A percentile compares a stretch with the other conserved stretches of the same genome.
phyloP scores from a whole-genome alignment of 2,329 filamentous ascomycete species.

The Pezicula rhizophila region DNA sequence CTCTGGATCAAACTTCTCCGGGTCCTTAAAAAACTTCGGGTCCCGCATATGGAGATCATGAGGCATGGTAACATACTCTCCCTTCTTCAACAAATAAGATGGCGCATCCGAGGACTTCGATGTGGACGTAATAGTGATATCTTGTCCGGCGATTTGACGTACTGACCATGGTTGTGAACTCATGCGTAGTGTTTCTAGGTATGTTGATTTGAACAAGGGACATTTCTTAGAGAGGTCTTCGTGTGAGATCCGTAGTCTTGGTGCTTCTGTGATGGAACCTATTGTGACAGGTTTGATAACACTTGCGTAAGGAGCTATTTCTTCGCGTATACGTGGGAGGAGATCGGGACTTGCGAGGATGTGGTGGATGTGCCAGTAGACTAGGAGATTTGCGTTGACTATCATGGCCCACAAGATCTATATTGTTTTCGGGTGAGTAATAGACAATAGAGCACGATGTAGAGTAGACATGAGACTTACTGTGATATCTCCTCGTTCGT shows the following conservation, averaged over 20 bases:
- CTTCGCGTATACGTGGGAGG: conserved; percentile 35
- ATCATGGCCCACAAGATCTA: conserved; percentile 47
- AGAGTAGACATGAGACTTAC: conserved; percentile 10
- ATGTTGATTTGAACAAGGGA: conserved; percentile 38
- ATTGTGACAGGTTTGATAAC: conserved; percentile 27
- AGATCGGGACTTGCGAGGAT: conserved; percentile 36
- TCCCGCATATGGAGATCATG: conserved; percentile 39
- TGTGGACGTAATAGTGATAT: too few relatives aligned
- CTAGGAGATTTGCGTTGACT: conserved; percentile 43
- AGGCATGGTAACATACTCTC: conserved; percentile 36
- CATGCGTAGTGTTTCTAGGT: conserved; percentile 39
- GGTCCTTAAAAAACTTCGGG: conserved; percentile 30
- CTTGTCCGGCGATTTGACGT: conserved; percentile 24
- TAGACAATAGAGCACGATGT: not conserved
- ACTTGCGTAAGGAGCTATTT: conserved; percentile 36
- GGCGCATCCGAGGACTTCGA: conserved; percentile 19
- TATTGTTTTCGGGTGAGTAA: not conserved
- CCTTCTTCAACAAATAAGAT: conserved; percentile 34
- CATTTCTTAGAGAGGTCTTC: conserved; percentile 36
- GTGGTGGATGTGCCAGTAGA: conserved; percentile 45
- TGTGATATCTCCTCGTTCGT: conserved; percentile 38
- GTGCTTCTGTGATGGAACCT: conserved; percentile 24
- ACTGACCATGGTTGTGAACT: conserved; percentile 36
- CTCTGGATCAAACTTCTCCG: conserved; percentile 35
- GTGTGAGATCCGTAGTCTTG: conserved; percentile 34